Evolutionary conservation across 257 asterid species (phyloP).

Genomic region (Jacaranda copaia): DNA sequence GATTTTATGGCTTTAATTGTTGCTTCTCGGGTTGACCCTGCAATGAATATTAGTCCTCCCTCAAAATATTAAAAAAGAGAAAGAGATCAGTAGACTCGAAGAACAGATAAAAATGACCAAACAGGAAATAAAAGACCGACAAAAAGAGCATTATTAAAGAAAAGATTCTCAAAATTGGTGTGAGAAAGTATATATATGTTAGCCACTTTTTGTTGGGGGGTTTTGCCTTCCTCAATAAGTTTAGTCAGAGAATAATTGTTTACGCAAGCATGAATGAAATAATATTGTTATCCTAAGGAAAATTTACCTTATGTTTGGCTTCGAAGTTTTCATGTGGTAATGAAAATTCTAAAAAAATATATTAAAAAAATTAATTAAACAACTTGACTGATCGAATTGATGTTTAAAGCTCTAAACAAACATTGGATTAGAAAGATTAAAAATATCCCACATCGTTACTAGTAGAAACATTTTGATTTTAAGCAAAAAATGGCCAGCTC

Average conservation of each 20-base stretch:
- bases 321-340: too few relatives aligned
- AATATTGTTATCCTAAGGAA: too few relatives aligned
- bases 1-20: neutral
- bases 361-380: neutral
- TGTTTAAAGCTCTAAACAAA: too few relatives aligned
- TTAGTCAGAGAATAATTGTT: neutral
- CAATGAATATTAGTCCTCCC: neutral
- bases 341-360: neutral
- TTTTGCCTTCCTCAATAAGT: neutral
- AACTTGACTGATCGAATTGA: too few relatives aligned
- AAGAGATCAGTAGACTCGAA: too few relatives aligned
- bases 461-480: too few relatives aligned
- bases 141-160: constrained; percentile 5
- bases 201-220: neutral
- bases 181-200: neutral
- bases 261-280: neutral
- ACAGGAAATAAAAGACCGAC: constrained; percentile 21
- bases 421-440: too few relatives aligned
- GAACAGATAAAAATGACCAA: neutral
- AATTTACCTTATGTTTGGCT: too few relatives aligned
- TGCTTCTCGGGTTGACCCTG: neutral
- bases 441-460: too few relatives aligned
- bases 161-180: constrained; percentile 9
- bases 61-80: constrained; percentile 6
- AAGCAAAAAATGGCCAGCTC: too few relatives aligned